Evolutionary conservation across 495 filamentous ascomycete species (phyloP), one percentile per base, ranked within the genome.

Genomic region (Trichoderma virens): DNA sequence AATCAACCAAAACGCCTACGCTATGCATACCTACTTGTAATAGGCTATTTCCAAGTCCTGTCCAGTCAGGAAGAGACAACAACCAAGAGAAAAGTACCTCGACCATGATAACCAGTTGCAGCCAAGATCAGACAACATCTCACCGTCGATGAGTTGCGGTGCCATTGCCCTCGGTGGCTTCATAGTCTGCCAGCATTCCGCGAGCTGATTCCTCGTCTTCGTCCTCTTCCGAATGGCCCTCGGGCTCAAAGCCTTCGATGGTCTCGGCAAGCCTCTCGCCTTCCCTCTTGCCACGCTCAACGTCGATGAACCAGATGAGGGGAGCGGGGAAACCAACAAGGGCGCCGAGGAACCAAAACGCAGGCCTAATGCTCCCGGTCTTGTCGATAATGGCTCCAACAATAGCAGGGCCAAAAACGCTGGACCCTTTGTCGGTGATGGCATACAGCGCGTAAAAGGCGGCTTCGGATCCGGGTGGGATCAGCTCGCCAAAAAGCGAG

Each of bases 401-500:
- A 70, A 98, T 93, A 3, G 91, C 88, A 5, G 94, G 94, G 0
- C 94, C 94, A 72, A 98, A 97, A 20, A 98, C 80, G 70, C 90
- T 94, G 7, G 90, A 94, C 25, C 94, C 94, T 75, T 98, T 98
- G 70, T 98, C 94, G 16, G 94, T 98, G 66, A 98, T 97, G 5
- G 94, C 93, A 69, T 96, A 98, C 2, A 98, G 83, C 0, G 94
- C 92, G 73, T 93, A 98, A 72, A 98, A 98, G 0, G 94, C 91
- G 2, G 94, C 92, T 76, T 98, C 94, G 27, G 86, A 94, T 13
- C 94, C 94, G 0, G 92, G 91, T 27, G 94, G 94, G 67, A 98
- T 86, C 38, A 98, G 80, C 72, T 97, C 91, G 27, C 92, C 93
- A 70, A 88, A 98, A 45, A 98, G 81, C 70, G 90, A 93, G 16